Base-by-base conservation (phyloP, 345 rosid genomes). In the Sisymbrium irio region DNA sequence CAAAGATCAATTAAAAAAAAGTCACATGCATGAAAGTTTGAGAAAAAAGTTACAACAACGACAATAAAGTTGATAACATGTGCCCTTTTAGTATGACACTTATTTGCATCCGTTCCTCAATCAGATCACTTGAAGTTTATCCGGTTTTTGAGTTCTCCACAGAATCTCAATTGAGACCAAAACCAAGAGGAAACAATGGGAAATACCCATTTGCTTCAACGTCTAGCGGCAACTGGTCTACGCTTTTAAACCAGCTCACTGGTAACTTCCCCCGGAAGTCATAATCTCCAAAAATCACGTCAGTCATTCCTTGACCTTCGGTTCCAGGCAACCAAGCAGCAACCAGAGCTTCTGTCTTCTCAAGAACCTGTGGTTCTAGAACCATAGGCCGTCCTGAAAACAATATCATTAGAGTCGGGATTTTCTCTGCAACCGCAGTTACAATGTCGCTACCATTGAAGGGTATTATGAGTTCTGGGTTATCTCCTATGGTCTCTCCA, bases 321-420 rank as follows among this genome's bases (percentile, higher is more conserved):
- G 78, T 88, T 80, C 97, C 98, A 11, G 96, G 97, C 55, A 91
- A 59, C 98, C 98, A 91, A 53, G 98, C 97, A 51, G 91, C 94
- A 11, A 91, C 79, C 9, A 91, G 20, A 54, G 88, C 91, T 50
- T 87, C 85, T 3, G 80, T 66, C 75, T 89, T 88, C 42, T 83
- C 88, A 74, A 87, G 69, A 44, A 89, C 57, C 19, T n/a, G n/a
- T 20, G 88, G 83, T 25, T 89, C 89, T 10, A 91, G 11, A 72
- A 85, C 87, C 73, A 88, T 18, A 35, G 97, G 98, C 55, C 95
- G 83, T 77, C 97, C 98, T 4, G 95, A 81, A 58, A 93, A 68
- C 72, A 91, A 33, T 65, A 93, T 76, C 44, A 60, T 82, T 65
- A 91, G 65, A 14, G 92, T 91, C 36, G 97, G 96, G 39, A 84